These are phyloP conservation scores for Melaleuca alternifolia DNA, from an alignment of 345 rosid species.

Conservation along the genomic window DNA sequence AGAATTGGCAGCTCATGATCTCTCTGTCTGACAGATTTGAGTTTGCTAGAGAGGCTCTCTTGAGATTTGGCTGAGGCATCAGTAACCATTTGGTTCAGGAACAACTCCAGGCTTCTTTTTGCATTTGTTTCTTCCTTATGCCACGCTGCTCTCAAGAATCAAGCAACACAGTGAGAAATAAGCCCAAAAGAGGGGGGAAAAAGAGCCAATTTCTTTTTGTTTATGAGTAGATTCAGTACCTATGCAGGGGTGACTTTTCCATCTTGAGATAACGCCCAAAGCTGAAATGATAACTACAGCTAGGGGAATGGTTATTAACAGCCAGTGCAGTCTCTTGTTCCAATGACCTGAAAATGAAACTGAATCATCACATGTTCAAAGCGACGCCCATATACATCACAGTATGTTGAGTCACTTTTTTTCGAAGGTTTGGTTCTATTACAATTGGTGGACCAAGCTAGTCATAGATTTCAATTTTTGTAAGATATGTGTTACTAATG, in stretches of 20 bases:
- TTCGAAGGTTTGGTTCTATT: too few relatives aligned
- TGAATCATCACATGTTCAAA: not conserved
- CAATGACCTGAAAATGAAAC: not conserved
- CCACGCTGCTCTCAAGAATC: not conserved
- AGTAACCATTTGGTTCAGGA: not conserved
- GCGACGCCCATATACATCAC: too few relatives aligned
- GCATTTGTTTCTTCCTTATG: not conserved
- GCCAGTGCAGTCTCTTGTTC: not conserved
- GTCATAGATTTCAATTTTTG: not conserved
- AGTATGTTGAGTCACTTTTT: too few relatives aligned
- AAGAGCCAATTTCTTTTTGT: not conserved
- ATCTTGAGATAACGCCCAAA: not conserved
- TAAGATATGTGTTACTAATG: not conserved
- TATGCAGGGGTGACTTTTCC: not conserved
- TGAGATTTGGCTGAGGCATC: not conserved
- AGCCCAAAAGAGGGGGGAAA: not conserved
- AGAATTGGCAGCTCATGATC: not conserved
- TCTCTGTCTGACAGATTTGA: not conserved
- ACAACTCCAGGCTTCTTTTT: not conserved
- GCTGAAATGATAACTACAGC: not conserved
- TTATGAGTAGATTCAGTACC: not conserved
- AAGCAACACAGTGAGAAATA: not conserved
- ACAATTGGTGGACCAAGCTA: not conserved
- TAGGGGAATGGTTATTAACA: not conserved
- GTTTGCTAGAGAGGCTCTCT: not conserved